These are phyloP conservation scores for Ustilago nuda DNA, from an alignment of 1,284 basidiomycete genomes.

Conservation along the genomic window DNA sequence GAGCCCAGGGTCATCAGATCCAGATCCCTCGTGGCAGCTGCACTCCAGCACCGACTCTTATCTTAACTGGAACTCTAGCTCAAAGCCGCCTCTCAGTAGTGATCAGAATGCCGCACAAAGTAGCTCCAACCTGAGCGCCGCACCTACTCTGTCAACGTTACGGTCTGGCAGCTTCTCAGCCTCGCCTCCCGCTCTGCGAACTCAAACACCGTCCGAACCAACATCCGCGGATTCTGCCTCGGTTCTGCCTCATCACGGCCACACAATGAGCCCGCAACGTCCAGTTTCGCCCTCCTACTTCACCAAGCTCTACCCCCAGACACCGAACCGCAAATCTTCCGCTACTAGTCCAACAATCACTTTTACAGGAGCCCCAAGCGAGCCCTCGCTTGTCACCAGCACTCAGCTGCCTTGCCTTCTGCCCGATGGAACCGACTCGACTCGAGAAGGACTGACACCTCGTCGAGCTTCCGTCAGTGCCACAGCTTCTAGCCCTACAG, in stretches of 20 bases:
- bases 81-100: slow-evolving; percentile 11
- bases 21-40: slow-evolving; percentile 32
- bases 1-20: slow-evolving; percentile 18
- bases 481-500: slow-evolving; percentile 10
- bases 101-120: slow-evolving; percentile 5
- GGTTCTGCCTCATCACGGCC: slow-evolving; percentile 28
- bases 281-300: slow-evolving; percentile 48
- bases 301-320: slow-evolving; percentile 41
- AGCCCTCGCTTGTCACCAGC: slow-evolving; percentile 14
- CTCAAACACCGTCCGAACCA: slow-evolving; percentile 23
- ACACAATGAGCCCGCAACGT: slow-evolving; percentile 32
- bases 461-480: slow-evolving; percentile 27
- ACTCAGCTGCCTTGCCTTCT: slow-evolving; percentile 7
- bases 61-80: slow-evolving; percentile 26
- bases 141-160: slow-evolving; percentile 20
- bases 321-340: slow-evolving; percentile 25
- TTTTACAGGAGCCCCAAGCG: slow-evolving; percentile 39
- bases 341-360: slow-evolving; percentile 48
- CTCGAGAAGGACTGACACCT: background rate
- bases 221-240: slow-evolving; percentile 23
- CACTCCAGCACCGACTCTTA: slow-evolving; percentile 53
- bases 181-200: slow-evolving; percentile 6
- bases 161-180: slow-evolving; percentile 23
- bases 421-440: slow-evolving; percentile 10
- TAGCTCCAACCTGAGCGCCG: slow-evolving; percentile 12